These are phyloP conservation scores for Asparagopsis taxiformis DNA, from an alignment of 31 red algal species.

Conservation along the genomic window DNA sequence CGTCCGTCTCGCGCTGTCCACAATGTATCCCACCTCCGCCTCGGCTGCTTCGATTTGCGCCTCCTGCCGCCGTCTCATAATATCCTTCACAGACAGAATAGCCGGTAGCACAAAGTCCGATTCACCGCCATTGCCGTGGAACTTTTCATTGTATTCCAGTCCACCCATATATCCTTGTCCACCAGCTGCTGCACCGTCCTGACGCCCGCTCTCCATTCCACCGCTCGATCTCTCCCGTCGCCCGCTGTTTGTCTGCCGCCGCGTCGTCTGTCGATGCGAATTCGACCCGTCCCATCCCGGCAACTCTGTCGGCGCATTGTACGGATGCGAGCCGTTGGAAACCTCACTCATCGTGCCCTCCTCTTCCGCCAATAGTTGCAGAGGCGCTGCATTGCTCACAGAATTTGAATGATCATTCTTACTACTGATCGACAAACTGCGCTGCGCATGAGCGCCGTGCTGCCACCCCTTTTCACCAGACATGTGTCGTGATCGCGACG, in stretches of 20 bases:
- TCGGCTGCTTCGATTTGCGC: slow-evolving; percentile 1
- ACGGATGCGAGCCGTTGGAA: slow-evolving; percentile 1
- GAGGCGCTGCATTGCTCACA: slow-evolving; percentile 57
- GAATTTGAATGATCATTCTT: slow-evolving; percentile 37
- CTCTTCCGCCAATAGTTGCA: slow-evolving; percentile 23
- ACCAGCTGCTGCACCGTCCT: background rate
- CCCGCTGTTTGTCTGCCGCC: slow-evolving; percentile 8
- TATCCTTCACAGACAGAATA: slow-evolving; percentile 63
- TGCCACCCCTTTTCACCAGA: background rate
- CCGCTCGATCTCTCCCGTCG: background rate
- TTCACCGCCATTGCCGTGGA: slow-evolving; percentile 12
- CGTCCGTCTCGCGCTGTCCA: background rate
- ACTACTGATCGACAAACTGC: too few species aligned
- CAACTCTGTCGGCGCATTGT: slow-evolving; percentile 16
- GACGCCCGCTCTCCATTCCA: slow-evolving; percentile 8
- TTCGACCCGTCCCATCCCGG: slow-evolving; percentile 17
- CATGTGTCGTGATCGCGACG: slow-evolving; percentile 7
- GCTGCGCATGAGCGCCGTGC: too few species aligned
- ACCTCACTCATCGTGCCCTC: too few species aligned
- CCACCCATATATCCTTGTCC: slow-evolving; percentile 20
- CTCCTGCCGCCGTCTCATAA: slow-evolving; percentile 47
- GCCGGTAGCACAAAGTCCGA: slow-evolving; percentile 52
- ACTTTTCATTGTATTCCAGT: slow-evolving; percentile 48
- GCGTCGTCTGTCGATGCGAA: background rate
- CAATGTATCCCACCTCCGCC: too few species aligned